phyloP scores from a whole-genome alignment of 352 stramenopile genomes.

The Pythium grandisporangium region DNA sequence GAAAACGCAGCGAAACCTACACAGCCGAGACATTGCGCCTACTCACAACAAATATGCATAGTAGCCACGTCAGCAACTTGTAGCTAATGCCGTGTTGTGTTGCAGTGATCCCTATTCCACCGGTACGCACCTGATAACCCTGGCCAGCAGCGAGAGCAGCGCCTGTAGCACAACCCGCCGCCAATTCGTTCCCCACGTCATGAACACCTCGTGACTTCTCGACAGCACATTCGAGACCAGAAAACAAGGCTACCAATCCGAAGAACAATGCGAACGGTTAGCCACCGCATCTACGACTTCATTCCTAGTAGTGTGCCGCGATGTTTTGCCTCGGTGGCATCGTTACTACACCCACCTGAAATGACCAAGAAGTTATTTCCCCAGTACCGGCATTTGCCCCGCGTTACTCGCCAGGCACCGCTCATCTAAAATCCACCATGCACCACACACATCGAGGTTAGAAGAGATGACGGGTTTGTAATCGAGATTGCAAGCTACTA shows the following conservation, averaged over 20 bases:
- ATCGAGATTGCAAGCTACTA: no score
- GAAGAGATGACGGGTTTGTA: no score
- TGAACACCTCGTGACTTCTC: constrained; percentile 93
- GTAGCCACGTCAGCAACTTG: no score
- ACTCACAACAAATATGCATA: background rate
- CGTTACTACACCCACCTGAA: constrained; percentile 29
- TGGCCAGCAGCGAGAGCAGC: constrained; percentile 91
- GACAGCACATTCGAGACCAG: constrained; percentile 89
- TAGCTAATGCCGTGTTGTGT: no score
- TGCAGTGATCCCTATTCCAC: no score
- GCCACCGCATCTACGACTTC: constrained; percentile 1
- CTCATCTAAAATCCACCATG: constrained; percentile 47
- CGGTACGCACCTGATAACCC: constrained; percentile 56
- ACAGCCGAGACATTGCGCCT: constrained; percentile 90
- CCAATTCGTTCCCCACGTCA: constrained; percentile 92
- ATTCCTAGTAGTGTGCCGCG: background rate
- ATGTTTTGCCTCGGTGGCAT: no score
- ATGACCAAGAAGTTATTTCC: constrained; percentile 85
- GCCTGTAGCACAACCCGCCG: constrained; percentile 93
- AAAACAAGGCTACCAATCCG: constrained; percentile 83
- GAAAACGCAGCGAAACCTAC: constrained; percentile 89
- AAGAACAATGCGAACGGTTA: no score
- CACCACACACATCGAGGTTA: no score
- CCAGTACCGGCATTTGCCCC: constrained; percentile 77
- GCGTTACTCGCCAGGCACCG: constrained; percentile 55